phyloP scores from a whole-genome alignment of 1,284 basidiomycete genomes.

The Omphalotus olearius region DNA sequence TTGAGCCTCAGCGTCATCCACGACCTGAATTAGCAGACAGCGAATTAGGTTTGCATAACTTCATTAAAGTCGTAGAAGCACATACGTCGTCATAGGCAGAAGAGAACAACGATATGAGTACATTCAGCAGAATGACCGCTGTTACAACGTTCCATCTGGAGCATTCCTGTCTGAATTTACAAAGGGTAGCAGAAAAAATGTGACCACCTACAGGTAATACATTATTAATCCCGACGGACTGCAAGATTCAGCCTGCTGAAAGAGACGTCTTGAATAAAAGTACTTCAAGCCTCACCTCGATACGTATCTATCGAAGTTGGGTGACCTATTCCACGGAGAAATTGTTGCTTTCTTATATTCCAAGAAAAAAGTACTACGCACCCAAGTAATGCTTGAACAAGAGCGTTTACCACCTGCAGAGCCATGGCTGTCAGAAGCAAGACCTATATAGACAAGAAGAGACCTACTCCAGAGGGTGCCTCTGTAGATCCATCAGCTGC shows the following conservation, averaged over 20 bases:
- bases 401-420: constrained; percentile 65
- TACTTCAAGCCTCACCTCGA: constrained; percentile 35
- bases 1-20: constrained; percentile 68
- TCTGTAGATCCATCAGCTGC: constrained; percentile 82
- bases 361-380: constrained; percentile 29
- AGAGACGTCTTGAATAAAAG: not conserved
- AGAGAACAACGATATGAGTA: constrained; percentile 92
- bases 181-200: not conserved
- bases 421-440: not conserved
- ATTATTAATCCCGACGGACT: constrained; percentile 71
- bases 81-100: constrained; percentile 85
- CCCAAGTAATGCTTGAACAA: constrained; percentile 83
- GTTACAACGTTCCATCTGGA: constrained; percentile 82
- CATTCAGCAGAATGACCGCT: constrained; percentile 87
- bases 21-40: constrained; percentile 40
- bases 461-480: constrained; percentile 40
- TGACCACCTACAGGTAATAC: constrained; percentile 69
- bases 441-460: not conserved
- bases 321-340: constrained; percentile 45
- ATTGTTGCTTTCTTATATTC: not conserved
- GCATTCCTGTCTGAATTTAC: not conserved
- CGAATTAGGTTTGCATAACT: not conserved
- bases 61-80: constrained; percentile 18
- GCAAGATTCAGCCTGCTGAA: constrained; percentile 16
- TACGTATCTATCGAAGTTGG: constrained; percentile 72